Percentiles rank a stretch among this genome's conserved stretches.
phyloP scores from a whole-genome alignment of 805 yeast species.

The Candida adriatica region DNA sequence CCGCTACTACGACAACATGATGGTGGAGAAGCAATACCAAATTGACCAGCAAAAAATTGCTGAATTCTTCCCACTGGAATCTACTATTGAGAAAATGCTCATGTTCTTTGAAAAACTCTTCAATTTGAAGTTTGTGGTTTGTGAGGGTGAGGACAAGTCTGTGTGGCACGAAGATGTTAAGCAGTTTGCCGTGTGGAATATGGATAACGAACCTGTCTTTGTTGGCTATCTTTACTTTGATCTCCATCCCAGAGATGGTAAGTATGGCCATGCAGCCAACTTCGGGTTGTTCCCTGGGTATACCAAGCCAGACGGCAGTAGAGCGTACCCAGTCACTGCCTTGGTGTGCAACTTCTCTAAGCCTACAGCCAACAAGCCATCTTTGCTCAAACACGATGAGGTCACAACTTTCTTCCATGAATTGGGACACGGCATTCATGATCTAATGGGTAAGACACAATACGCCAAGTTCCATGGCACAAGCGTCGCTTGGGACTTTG shows the following conservation, averaged over 20 bases:
- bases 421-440: slow-evolving; percentile 85
- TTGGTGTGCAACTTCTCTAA: slow-evolving; percentile 81
- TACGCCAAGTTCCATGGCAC: slow-evolving; percentile 66
- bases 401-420: slow-evolving; percentile 86
- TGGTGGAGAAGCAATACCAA: slow-evolving; percentile 60
- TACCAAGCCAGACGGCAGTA: slow-evolving; percentile 38
- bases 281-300: slow-evolving; percentile 63
- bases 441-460: slow-evolving; percentile 57
- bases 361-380: slow-evolving; percentile 62
- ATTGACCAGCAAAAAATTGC: slow-evolving; percentile 68
- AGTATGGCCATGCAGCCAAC: slow-evolving; percentile 86
- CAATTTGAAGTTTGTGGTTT: slow-evolving; percentile 58
- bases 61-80: slow-evolving; percentile 71
- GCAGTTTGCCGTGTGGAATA: slow-evolving; percentile 64
- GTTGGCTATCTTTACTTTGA: slow-evolving; percentile 78
- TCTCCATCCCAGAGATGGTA: slow-evolving; percentile 79
- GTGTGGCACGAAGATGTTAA: slow-evolving; percentile 80
- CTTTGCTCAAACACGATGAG: slow-evolving; percentile 69
- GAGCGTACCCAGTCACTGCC: slow-evolving; percentile 64
- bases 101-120: slow-evolving; percentile 63
- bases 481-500: slow-evolving; percentile 78
- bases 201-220: slow-evolving; percentile 52
- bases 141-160: slow-evolving; percentile 29
- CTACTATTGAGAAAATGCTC: slow-evolving; percentile 64
- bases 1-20: slow-evolving; percentile 55